Evolutionary conservation across 345 rosid species (phyloP).

Genomic region (Rhodomyrtus tomentosa): DNA sequence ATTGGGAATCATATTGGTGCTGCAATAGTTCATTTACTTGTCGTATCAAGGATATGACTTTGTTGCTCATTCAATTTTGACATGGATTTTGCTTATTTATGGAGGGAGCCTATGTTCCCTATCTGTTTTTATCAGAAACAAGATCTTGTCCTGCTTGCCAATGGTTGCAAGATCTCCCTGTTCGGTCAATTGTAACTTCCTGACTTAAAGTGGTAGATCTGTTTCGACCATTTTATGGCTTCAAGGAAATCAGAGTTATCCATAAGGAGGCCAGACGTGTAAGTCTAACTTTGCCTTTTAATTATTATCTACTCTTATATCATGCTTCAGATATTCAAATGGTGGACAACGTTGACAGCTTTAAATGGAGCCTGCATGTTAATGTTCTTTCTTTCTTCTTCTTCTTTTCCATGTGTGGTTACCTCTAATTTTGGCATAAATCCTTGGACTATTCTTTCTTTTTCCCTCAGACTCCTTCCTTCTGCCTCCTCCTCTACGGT

Average conservation of each 20-base stretch:
- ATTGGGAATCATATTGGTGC: background rate
- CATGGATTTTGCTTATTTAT: background rate
- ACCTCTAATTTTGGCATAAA: background rate
- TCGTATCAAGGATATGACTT: background rate
- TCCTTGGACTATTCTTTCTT: background rate
- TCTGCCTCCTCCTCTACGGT: background rate
- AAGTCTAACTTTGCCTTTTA: slow-evolving; percentile 10
- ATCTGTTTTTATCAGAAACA: background rate
- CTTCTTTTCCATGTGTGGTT: background rate
- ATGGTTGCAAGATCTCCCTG: background rate
- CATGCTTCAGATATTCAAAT: background rate
- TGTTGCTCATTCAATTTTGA: background rate
- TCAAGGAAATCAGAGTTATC: slow-evolving; percentile 46
- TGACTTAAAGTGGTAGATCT: slow-evolving; percentile 25
- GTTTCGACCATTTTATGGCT: slow-evolving; percentile 51
- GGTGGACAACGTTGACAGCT: background rate
- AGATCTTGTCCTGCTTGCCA: background rate
- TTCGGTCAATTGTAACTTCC: slow-evolving; percentile 7
- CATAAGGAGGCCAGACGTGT: slow-evolving; percentile 50
- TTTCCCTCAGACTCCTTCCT: background rate
- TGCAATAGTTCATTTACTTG: background rate
- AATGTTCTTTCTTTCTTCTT: background rate
- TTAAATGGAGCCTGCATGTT: background rate
- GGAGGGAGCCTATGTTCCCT: background rate
- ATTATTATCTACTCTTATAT: background rate